Evolutionary conservation across 208 protist genomes (phyloP), one percentile per base, ranked within the genome.

Genomic region (Trypanosomatidae sp.): DNA sequence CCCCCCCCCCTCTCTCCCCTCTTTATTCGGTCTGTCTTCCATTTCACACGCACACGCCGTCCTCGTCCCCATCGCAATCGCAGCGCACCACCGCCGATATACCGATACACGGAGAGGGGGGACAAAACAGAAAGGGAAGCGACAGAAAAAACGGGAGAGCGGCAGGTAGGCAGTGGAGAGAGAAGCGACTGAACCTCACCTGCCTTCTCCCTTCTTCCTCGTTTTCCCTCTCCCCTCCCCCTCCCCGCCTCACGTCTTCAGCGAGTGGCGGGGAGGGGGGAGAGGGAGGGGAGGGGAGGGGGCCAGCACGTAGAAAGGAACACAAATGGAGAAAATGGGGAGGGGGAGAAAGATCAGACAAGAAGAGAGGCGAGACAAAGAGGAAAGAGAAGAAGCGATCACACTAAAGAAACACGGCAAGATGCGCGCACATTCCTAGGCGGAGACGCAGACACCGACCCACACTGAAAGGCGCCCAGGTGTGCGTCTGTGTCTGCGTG

Each of bases 401-500:
- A 10, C 46, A 49, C 46, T 49, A 17, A 59, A 19, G 19, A 59
- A 2, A 8, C 25, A 59, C 28, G 53, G 25, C 10, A 25, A 55
- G 19, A 55, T 10, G 22, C 22, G 19, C 19, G 22, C 9, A 13
- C 50, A 28, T 7, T n/a, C 6, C 50, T 25, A 55, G 22, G 50
- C 50, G 8, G 50, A 6, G 50, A 12, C 22, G 50, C 50, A 25
- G 12, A 17, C 46, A 49, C 46, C 9, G 13, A 41, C 39, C 44
- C 13, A 59, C 53, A 33, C 25, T 59, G 53, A 59, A 59, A 33
- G 53, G 53, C 53, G 53, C 53, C 53, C 53, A 59, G 46, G 13
- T 33, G 55, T 9, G 28, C 22, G 25, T 60, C 12, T 36, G 28
- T 36, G 55, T 60, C 22, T 44, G 41, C 46, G 58, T n/a, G 58